Conservation (phyloP, 2,329 filamentous ascomycete species). For the Fusarium denticulatum region DNA sequence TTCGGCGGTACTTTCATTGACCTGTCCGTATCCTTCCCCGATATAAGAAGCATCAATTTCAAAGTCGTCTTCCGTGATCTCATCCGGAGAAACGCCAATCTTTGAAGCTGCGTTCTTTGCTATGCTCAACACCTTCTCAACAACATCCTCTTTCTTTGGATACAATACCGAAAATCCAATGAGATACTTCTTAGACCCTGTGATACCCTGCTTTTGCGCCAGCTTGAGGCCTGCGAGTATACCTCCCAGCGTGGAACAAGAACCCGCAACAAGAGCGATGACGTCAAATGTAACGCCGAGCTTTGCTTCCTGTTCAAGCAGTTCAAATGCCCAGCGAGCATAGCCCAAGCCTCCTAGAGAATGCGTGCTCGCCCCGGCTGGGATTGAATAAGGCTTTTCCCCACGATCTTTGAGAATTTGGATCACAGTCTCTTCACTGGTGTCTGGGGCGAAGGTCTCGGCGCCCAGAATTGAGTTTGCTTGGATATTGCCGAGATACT, state of each 20-base stretch:
- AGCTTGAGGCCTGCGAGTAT: constrained; percentile 24
- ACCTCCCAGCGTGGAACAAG: constrained; percentile 22
- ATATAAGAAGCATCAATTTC: constrained; percentile 13
- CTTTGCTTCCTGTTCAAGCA: constrained; percentile 17
- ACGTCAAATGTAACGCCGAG: constrained; percentile 11
- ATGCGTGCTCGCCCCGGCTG: constrained; percentile 21
- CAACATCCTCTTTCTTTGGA: neutral
- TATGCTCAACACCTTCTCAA: constrained; percentile 12
- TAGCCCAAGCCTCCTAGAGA: constrained; percentile 18
- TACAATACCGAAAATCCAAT: constrained; percentile 17
- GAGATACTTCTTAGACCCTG: constrained; percentile 1
- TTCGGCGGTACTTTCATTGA: constrained; percentile 2
- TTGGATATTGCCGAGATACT: constrained; percentile 22
- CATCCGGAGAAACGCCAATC: constrained; percentile 5
- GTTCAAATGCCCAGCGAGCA: constrained; percentile 27
- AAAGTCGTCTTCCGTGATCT: constrained; percentile 21
- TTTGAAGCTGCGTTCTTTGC: constrained; percentile 15
- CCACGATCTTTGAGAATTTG: constrained; percentile 1
- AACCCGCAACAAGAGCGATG: constrained; percentile 15
- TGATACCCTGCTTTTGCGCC: constrained; percentile 1
- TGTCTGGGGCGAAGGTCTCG: constrained; percentile 17
- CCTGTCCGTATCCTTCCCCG: constrained; percentile 16
- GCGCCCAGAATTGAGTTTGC: constrained; percentile 20
- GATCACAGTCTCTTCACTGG: neutral
- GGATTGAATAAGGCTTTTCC: constrained; percentile 16